These are phyloP conservation scores for Epichloe hybrida DNA, from an alignment of 2,329 filamentous ascomycete genomes.

Conservation along the genomic window DNA sequence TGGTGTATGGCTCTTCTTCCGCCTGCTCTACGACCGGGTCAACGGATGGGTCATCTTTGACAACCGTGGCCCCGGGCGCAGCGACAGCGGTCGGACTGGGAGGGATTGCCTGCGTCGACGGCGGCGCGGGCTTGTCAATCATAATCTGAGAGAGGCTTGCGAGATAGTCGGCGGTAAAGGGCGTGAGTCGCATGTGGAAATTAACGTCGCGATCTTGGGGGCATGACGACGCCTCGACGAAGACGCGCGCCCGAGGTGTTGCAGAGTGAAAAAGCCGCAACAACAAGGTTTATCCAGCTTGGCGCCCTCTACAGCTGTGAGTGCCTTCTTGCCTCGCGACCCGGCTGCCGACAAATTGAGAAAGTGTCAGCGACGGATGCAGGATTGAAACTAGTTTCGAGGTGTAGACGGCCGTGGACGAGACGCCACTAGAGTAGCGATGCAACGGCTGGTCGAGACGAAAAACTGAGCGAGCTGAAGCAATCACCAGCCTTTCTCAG, in stretches of 20 bases:
- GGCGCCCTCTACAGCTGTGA: not conserved
- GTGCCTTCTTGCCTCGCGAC: not conserved
- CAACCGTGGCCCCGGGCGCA: slow-evolving; percentile 16
- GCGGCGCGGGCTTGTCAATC: slow-evolving; percentile 43
- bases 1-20: slow-evolving; percentile 77
- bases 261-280: slow-evolving; percentile 1
- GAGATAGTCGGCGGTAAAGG: slow-evolving; percentile 21
- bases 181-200: slow-evolving; percentile 22
- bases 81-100: slow-evolving; percentile 37
- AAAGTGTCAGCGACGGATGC: not conserved
- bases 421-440: slow-evolving; percentile 1
- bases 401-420: not conserved
- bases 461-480: slow-evolving; percentile 3
- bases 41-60: slow-evolving; percentile 24
- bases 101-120: slow-evolving; percentile 42
- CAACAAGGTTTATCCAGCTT: not conserved
- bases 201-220: slow-evolving; percentile 39
- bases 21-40: slow-evolving; percentile 35
- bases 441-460: not conserved
- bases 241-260: slow-evolving; percentile 23
- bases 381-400: not conserved
- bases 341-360: not conserved
- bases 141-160: slow-evolving; percentile 43
- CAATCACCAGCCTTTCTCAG: slow-evolving; percentile 4
- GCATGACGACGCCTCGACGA: slow-evolving; percentile 43